Evolutionary conservation across 768 basidiomycete genomes (phyloP).

Genomic region (Mycena capillaripes): DNA sequence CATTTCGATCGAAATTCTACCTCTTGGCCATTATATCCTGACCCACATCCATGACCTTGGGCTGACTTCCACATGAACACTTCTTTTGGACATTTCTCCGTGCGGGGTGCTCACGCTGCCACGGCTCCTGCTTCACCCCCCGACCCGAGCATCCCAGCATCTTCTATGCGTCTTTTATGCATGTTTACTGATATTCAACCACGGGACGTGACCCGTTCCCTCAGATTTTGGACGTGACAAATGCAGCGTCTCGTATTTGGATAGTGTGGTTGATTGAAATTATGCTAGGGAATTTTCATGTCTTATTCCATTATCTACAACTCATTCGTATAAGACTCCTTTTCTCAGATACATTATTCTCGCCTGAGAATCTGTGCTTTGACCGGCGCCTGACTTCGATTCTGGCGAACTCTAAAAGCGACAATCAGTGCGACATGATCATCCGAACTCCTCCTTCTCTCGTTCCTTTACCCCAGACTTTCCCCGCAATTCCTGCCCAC

Average conservation of each 20-base stretch:
- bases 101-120: constrained; percentile 1
- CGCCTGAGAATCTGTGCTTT: not conserved
- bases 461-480: not conserved
- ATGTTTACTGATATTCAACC: not conserved
- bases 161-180: not conserved
- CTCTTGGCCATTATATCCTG: too few species aligned
- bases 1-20: too few species aligned
- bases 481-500: not conserved
- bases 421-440: not conserved
- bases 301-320: too few species aligned
- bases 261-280: too few species aligned
- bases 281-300: not conserved
- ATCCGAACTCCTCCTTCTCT: not conserved
- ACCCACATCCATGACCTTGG: too few species aligned
- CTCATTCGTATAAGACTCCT: too few species aligned
- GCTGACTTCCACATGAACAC: not conserved
- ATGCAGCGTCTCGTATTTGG: not conserved
- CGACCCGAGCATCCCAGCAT: not conserved
- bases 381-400: not conserved
- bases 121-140: not conserved
- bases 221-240: not conserved
- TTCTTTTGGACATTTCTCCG: constrained; percentile 3
- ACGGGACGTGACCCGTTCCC: not conserved
- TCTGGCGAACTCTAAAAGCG: not conserved
- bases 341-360: too few species aligned